Conservation (phyloP, 2,329 filamentous ascomycete genomes). For the Ceratocystiopsis sp. region DNA sequence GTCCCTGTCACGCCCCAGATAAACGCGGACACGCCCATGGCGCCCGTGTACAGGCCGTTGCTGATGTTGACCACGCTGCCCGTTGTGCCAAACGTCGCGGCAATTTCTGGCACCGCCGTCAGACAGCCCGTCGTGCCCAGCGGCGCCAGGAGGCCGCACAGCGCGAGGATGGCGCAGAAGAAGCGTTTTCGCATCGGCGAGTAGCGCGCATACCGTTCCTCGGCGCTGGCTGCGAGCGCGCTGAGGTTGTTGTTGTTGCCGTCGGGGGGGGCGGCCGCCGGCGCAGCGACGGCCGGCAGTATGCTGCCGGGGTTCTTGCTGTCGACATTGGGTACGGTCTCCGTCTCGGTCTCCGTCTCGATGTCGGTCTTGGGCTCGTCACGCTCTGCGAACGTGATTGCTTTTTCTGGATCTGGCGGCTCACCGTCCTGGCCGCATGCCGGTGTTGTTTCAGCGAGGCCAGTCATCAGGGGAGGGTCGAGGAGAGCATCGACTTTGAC, state of each 20-base stretch:
- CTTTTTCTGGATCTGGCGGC: no score
- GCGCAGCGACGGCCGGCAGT: no score
- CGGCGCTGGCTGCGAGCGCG: background rate
- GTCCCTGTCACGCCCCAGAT: slow-evolving; percentile 2
- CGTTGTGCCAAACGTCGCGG: slow-evolving; percentile 1
- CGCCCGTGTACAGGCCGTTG: slow-evolving; percentile 4
- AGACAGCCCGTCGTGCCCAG: slow-evolving; percentile 2
- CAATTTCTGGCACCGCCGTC: slow-evolving; percentile 2
- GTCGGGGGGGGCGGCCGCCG: background rate
- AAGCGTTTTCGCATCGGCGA: background rate
- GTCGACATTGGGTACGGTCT: background rate
- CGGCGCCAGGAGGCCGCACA: slow-evolving; percentile 1
- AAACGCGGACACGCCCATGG: slow-evolving; percentile 4
- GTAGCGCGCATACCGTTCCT: slow-evolving; percentile 3
- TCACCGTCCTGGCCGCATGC: no score
- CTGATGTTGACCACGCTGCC: slow-evolving; percentile 3
- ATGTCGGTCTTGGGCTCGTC: background rate
- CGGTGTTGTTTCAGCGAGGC: no score
- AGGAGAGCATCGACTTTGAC: no score
- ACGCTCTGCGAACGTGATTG: no score
- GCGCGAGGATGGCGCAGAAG: background rate
- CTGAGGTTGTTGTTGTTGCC: background rate
- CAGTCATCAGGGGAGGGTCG: no score
- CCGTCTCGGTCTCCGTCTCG: background rate
- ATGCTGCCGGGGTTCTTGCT: no score